A percentile compares a stretch with the other conserved stretches of the same genome.
Conservation (phyloP, 768 basidiomycete species). For the Fomitopsis serialis region DNA sequence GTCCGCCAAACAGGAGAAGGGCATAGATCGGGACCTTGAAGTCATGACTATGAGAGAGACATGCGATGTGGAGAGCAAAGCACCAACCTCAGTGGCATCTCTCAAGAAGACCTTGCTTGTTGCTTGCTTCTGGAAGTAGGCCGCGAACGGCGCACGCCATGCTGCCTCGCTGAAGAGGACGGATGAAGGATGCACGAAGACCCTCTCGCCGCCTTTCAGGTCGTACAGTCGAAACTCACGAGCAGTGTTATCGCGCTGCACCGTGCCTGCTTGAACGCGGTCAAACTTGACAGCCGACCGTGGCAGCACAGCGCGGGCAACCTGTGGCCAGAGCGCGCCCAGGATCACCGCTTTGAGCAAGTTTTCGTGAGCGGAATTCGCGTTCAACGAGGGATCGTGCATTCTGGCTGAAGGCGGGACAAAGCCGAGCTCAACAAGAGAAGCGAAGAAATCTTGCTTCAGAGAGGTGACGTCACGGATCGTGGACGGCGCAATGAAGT, state of each 20-base stretch:
- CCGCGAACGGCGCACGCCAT: conserved; percentile 77
- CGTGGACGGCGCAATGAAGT: conserved; percentile 74
- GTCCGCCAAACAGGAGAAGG: conserved; percentile 78
- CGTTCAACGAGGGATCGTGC: conserved; percentile 48
- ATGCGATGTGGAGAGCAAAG: background rate
- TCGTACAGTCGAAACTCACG: conserved; percentile 84
- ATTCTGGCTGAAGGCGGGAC: conserved; percentile 44
- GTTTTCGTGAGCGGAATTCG: conserved; percentile 60
- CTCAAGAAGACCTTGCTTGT: conserved; percentile 83
- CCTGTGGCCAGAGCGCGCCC: conserved; percentile 83
- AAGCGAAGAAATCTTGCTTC: conserved; percentile 69
- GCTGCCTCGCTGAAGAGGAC: conserved; percentile 66
- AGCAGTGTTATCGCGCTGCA: conserved; percentile 81
- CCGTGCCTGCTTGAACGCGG: conserved; percentile 74
- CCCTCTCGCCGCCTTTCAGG: conserved; percentile 43
- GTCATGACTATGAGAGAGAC: background rate
- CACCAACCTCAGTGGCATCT: conserved; percentile 77
- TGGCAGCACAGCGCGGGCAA: conserved; percentile 74
- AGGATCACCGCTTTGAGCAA: conserved; percentile 81
- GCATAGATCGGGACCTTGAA: conserved; percentile 81
- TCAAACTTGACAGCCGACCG: conserved; percentile 76
- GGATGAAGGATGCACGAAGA: conserved; percentile 82
- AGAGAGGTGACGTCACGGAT: conserved; percentile 76
- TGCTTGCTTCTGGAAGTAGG: conserved; percentile 78
- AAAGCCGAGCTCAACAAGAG: conserved; percentile 69